phyloP scores from a whole-genome alignment of 257 asterid species.

The Nicotiana attenuata region DNA sequence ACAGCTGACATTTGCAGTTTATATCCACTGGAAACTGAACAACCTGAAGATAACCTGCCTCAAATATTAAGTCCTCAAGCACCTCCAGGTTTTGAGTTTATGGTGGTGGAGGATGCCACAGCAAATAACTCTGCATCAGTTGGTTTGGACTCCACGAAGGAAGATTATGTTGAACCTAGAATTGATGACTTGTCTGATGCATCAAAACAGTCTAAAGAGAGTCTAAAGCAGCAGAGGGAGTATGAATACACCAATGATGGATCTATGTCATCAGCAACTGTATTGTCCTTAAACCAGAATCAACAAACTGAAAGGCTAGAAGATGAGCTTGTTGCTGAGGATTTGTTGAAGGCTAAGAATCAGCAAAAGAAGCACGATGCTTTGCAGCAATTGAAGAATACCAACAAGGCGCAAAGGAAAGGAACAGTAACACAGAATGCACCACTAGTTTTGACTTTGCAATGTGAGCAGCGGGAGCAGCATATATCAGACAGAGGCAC shows the following conservation, averaged over 20 bases:
- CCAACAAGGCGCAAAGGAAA: background rate
- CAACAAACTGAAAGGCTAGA: background rate
- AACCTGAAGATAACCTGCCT: background rate
- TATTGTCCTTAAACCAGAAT: background rate
- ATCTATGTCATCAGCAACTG: background rate
- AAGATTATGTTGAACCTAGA: background rate
- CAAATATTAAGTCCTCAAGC: conserved; percentile 21
- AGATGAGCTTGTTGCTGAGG: background rate
- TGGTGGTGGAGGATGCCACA: conserved; percentile 16
- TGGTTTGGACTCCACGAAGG: background rate
- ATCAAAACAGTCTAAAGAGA: background rate
- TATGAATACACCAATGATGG: background rate
- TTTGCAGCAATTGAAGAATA: background rate
- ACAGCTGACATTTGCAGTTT: background rate
- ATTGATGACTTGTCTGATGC: background rate
- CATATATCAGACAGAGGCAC: background rate
- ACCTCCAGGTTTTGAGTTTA: conserved; percentile 38
- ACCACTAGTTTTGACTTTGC: background rate
- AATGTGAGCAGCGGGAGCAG: background rate
- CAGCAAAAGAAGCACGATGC: background rate
- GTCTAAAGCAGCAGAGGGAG: conserved; percentile 10
- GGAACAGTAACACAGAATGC: background rate
- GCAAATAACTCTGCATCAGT: background rate
- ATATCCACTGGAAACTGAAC: conserved; percentile 5
- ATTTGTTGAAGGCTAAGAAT: background rate